Conservation (phyloP, 2,329 filamentous ascomycete species). For the Apiospora malaysiana region DNA sequence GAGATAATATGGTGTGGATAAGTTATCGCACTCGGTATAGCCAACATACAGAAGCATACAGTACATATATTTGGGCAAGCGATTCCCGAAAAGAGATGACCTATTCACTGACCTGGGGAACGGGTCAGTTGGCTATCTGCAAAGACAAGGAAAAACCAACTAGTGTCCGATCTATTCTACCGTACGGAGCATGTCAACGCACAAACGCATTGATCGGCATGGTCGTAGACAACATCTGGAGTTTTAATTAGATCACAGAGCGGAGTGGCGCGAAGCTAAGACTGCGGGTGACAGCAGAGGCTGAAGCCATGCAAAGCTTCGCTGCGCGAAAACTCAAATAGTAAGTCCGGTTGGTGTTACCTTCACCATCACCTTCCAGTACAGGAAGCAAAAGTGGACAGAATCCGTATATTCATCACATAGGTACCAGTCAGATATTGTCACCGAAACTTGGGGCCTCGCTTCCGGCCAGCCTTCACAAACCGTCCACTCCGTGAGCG, state of each 20-base stretch:
- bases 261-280: not conserved
- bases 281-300: constrained; percentile 8
- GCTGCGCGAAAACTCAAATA: not conserved
- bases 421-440: not conserved
- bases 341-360: not conserved
- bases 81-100: not conserved
- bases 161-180: not conserved
- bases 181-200: not conserved
- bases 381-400: not conserved
- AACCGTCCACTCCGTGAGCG: not conserved
- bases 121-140: not conserved
- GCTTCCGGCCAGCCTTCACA: not conserved
- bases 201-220: not conserved
- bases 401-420: not conserved
- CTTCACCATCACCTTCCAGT: not conserved
- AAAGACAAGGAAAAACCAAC: not conserved
- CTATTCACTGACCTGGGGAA: not conserved
- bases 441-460: not conserved
- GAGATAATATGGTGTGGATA: not conserved
- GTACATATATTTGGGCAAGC: not conserved
- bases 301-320: constrained; percentile 6
- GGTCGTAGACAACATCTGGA: constrained; percentile 1
- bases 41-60: too few relatives aligned
- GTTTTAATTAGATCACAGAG: constrained; percentile 1
- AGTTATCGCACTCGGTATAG: not conserved